phyloP scores from a whole-genome alignment of 768 basidiomycete genomes.

The Boletus tomentosulus region DNA sequence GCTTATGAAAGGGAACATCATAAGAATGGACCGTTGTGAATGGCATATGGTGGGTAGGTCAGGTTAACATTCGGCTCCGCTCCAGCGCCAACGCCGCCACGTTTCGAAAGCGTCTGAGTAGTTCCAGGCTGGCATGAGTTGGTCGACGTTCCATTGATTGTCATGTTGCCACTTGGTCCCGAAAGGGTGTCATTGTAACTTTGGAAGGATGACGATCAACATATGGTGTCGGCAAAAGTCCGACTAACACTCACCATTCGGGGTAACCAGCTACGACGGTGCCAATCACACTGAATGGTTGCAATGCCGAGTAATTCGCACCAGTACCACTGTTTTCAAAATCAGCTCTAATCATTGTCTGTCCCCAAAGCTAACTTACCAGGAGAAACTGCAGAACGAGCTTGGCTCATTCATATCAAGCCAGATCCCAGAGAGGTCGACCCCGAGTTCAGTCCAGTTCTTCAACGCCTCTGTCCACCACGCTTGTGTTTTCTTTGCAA shows the following conservation, averaged over 20 bases:
- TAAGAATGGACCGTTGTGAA: conserved; percentile 57
- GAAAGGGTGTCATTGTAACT: conserved; percentile 59
- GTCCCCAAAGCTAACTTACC: conserved; percentile 35
- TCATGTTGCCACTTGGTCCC: conserved; percentile 73
- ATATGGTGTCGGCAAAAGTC: too few relatives aligned
- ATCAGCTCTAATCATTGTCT: neutral
- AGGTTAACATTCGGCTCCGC: conserved; percentile 45
- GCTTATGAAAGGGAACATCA: neutral
- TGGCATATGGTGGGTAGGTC: conserved; percentile 60
- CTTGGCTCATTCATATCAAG: conserved; percentile 65
- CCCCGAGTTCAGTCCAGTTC: conserved; percentile 50
- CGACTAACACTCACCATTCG: conserved; percentile 51
- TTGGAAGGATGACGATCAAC: neutral
- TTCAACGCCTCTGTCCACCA: conserved; percentile 61
- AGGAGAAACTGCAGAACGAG: conserved; percentile 63
- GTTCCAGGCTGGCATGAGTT: conserved; percentile 33
- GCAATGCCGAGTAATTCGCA: conserved; percentile 51
- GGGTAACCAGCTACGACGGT: conserved; percentile 54
- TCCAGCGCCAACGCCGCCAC: conserved; percentile 49
- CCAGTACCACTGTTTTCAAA: conserved; percentile 40
- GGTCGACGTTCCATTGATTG: conserved; percentile 61
- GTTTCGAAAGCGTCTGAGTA: conserved; percentile 32
- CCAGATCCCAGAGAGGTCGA: conserved; percentile 66
- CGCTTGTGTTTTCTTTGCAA: conserved; percentile 43
- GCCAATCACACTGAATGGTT: conserved; percentile 44